Evolutionary conservation across 768 basidiomycete genomes (phyloP), one percentile per base, ranked within the genome.

Genomic region (Antrodiella citrinella): DNA sequence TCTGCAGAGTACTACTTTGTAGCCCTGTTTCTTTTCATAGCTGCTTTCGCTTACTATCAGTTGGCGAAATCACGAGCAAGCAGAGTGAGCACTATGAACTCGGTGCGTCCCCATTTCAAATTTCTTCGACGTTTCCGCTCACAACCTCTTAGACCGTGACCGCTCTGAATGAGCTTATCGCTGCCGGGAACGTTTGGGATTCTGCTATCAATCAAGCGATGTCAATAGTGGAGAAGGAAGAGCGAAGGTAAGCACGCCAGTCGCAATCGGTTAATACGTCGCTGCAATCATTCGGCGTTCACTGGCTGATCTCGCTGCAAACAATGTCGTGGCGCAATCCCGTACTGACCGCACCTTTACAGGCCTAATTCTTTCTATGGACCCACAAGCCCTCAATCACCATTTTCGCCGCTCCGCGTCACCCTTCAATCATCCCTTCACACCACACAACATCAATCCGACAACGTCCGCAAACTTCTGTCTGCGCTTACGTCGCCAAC

Each of bases 371-470:
- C 65, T 44, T 72, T 68, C 51, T 66, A 72, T 52, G 68, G 74
- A 20, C 65, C 75, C 4, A 59, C 70, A 20, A 71, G 72, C 49
- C 69, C 77, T 3, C 66, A 73, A 9, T 72, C 76, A 2, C 73
- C 80, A 4, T 73, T 77, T 1, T 74, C 76, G 47, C 66, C 44
- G n/a, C 73, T 90, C 53, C 82, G 85, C 45, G 70, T 86, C 13
- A 76, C 87, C 7, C 74, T 92, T 2, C 80, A 84, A 47, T 82
- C 86, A 2, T 80, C 86, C 15, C 72, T 91, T 12, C 74, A 83
- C 60, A 84, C 81, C 11, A 89, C 86, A 0, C 84, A 88, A 59
- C 80, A 74, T 0, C 88, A 91, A 65, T 86, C 82, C 59, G 89
- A 91, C 60, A 86, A 85, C 51, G 79, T 91, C 55, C 84, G 90